Base-by-base conservation (phyloP, 257 asterid genomes). In the Coffea eugenioides region DNA sequence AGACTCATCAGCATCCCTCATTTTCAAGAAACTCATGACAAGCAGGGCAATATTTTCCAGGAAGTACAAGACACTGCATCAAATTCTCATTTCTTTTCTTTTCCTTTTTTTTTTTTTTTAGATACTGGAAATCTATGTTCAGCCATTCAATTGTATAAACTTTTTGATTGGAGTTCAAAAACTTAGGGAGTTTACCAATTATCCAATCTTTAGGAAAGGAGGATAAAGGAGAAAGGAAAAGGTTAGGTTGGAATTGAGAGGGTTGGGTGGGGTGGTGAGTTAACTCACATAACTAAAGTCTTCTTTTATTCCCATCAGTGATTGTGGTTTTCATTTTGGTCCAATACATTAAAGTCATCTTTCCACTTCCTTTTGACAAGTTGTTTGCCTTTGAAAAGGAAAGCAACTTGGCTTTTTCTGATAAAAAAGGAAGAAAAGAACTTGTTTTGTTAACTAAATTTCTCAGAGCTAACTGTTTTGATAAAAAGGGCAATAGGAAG, bases 371-470 rank as follows among this genome's bases (percentile, higher is more conserved):
- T 21, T 56, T 79, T 59, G 27, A 41, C 65, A 34, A 56, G 64
- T 66, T 41, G 43, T 70, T 52, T 48, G 59, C 52, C 80, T 76
- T 76, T 45, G 80, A 45, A 66, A 76, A 64, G 25, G 80, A 46
- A 62, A 64, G 72, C 46, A 64, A 25, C 72, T 48, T n/a, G 57
- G 68, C 51, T 18, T 69, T 39, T 69, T 46, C 14, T 43, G 8
- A 71, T 9, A 39, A 69, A 69, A 36, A 0, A 8, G 18, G 1
- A 21, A 41, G n/a, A 70, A 25, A 71, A 52, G 45, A 72, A 0
- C 46, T 51, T 27, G 64, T 45, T 2, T 72, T 70, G 43, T 39
- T 39, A 2, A 21, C 21, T 52, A 71, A n/a, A n/a, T n/a, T 5
- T 48, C 39, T 71, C 59, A 48, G 6, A n/a, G 1, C 45, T 25